Evolutionary conservation across 306 rosid species (phyloP), one percentile per base, ranked within the genome.

Genomic region (Quercus agrifolia): DNA sequence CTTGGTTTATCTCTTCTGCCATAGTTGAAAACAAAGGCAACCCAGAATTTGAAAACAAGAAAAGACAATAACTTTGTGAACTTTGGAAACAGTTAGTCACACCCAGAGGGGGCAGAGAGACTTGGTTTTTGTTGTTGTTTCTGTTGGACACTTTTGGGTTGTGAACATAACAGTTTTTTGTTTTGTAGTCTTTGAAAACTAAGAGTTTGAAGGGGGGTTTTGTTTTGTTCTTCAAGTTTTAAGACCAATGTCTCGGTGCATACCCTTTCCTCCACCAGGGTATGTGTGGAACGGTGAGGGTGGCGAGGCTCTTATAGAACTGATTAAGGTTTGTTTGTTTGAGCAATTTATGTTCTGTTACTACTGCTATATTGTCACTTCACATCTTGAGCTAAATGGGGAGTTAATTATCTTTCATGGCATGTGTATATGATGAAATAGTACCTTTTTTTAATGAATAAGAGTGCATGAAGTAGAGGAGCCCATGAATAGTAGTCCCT

Each of bases 181-280:
- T 18, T n/a, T 69, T 21, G 28, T 44, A n/a, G 25, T 10, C 11
- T 7, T 8, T n/a, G 54, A 33, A 10, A 2, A 4, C 20, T 11
- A 21, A n/a, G 25, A 21, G 3, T 30, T 66, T 27, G 71, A 66
- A 33, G n/a, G 5, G 46, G 20, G 17, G 9, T 6, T 71, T 61
- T 30, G 15, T 30, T 72, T 79, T 30, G 5, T 9, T 71, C 51
- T 71, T 18, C 13, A 9, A 6, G 33, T 67, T 61, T 61, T 57
- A 77, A 2, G 19, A 81, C n/a, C 44, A 64, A 70, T 70, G 85
- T 77, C 85, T 0, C 58, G 82, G 56, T 77, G 85, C 57, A 14
- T 73, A 4, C 75, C 76, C n/a, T 82, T 82, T 74, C 85, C 85
- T 55, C 85, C 85, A 63, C 85, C 85, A 27, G 56, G 56, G 61